phyloP scores from a whole-genome alignment of 495 filamentous ascomycete species.

The Xylaria sp. region DNA sequence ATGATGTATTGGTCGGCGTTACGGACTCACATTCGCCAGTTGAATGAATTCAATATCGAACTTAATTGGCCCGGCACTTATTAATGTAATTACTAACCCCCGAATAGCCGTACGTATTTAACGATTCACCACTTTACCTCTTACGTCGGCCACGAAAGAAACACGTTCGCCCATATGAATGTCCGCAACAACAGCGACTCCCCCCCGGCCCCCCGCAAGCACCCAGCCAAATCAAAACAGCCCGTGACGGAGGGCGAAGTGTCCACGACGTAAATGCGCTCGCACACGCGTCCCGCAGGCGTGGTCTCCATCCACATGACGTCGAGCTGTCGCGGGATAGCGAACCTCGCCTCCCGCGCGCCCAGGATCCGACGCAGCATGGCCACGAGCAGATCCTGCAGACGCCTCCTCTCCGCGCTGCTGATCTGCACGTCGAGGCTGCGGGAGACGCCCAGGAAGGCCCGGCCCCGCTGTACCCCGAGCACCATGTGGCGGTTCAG shows the following conservation, averaged over 20 bases:
- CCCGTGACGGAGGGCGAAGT: too few relatives aligned
- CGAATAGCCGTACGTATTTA: too few relatives aligned
- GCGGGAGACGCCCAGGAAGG: neutral
- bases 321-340: neutral
- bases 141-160: neutral
- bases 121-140: too few relatives aligned
- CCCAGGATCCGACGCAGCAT: neutral
- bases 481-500: neutral
- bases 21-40: neutral
- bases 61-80: too few relatives aligned
- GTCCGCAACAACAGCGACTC: neutral
- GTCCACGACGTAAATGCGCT: too few relatives aligned
- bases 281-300: too few relatives aligned
- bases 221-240: neutral
- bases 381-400: neutral
- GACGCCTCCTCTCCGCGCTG: neutral
- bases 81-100: too few relatives aligned
- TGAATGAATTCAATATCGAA: too few relatives aligned
- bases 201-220: neutral
- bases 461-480: neutral
- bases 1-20: neutral
- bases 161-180: neutral
- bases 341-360: neutral
- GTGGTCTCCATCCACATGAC: neutral
- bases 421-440: neutral